Percentiles rank a stretch among this genome's conserved stretches.
phyloP scores from a whole-genome alignment of 208 protist species.

The Strigomonas culicis region DNA sequence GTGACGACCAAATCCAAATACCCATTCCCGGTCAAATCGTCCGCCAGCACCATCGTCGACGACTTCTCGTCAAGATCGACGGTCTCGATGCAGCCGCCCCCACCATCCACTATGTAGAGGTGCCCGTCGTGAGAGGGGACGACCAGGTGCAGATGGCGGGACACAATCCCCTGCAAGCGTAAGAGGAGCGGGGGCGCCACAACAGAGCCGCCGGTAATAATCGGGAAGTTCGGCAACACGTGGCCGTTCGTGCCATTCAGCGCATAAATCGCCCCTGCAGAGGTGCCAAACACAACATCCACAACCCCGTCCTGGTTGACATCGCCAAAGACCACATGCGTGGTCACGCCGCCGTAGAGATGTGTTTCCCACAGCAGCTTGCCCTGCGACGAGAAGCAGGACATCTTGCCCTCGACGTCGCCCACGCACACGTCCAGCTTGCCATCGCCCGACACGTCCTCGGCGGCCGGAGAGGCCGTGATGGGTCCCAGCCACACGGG shows the following conservation, averaged over 20 bases:
- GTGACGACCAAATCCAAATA: conserved; percentile 88
- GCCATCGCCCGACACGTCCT: conserved; percentile 87
- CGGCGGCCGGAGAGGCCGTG: conserved; percentile 51
- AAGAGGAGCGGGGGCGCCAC: conserved; percentile 63
- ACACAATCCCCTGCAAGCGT: conserved; percentile 39
- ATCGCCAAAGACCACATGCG: conserved; percentile 84
- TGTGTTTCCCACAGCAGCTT: conserved; percentile 58
- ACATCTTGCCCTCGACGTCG: conserved; percentile 84
- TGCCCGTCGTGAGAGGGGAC: conserved; percentile 85
- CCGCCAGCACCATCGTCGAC: conserved; percentile 84
- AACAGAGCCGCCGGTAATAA: conserved; percentile 74
- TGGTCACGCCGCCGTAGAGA: conserved; percentile 54
- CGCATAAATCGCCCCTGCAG: conserved; percentile 79
- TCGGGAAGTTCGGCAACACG: conserved; percentile 57
- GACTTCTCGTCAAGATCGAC: conserved; percentile 91
- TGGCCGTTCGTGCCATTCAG: conserved; percentile 59
- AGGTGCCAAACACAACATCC: conserved; percentile 85
- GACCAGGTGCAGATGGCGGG: conserved; percentile 66
- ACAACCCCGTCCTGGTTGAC: conserved; percentile 85
- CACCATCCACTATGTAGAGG: conserved; percentile 82
- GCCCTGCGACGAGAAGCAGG: conserved; percentile 72
- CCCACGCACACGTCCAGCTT: conserved; percentile 81
- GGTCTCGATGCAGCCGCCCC: conserved; percentile 71
- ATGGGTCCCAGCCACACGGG: conserved; percentile 74
- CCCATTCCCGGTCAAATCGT: conserved; percentile 90